Evolutionary conservation across 2,329 filamentous ascomycete species (phyloP).

Genomic region (Nigrospora osmanthi): DNA sequence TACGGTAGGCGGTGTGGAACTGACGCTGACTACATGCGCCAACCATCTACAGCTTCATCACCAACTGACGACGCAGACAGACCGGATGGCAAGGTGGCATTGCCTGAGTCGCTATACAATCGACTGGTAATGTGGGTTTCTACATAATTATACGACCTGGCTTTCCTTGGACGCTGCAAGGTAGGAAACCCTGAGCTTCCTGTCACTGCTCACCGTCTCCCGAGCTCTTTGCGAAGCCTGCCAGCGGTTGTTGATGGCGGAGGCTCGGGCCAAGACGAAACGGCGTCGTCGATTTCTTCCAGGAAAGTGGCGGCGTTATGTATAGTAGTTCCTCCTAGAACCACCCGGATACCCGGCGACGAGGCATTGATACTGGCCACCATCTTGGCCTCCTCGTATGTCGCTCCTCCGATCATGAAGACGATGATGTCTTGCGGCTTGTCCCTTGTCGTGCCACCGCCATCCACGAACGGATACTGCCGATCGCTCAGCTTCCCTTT

Average conservation of each 20-base stretch:
- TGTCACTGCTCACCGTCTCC: conserved; percentile 29
- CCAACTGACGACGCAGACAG: too few species aligned
- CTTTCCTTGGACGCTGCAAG: too few species aligned
- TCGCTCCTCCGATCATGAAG: conserved; percentile 88
- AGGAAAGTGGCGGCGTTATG: conserved; percentile 85
- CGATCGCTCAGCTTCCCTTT: conserved; percentile 82
- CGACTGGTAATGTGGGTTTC: too few species aligned
- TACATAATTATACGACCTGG: too few species aligned
- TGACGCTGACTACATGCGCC: too few species aligned
- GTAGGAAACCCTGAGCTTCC: too few species aligned
- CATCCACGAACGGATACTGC: conserved; percentile 90
- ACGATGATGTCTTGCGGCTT: conserved; percentile 96
- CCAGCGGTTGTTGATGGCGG: conserved; percentile 51
- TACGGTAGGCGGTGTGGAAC: too few species aligned
- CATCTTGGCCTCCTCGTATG: conserved; percentile 95
- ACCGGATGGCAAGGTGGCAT: too few species aligned
- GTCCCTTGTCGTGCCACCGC: conserved; percentile 76
- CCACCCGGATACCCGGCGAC: conserved; percentile 79
- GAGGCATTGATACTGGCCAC: conserved; percentile 91
- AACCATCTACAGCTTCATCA: too few species aligned
- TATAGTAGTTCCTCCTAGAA: conserved; percentile 79
- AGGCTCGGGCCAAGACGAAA: conserved; percentile 75
- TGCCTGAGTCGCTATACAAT: too few species aligned
- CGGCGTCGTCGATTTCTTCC: conserved; percentile 85
- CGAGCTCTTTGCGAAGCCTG: conserved; percentile 53